These are phyloP conservation scores for Botrytis galanthina DNA, from an alignment of 2,329 filamentous ascomycete genomes.

Conservation along the genomic window DNA sequence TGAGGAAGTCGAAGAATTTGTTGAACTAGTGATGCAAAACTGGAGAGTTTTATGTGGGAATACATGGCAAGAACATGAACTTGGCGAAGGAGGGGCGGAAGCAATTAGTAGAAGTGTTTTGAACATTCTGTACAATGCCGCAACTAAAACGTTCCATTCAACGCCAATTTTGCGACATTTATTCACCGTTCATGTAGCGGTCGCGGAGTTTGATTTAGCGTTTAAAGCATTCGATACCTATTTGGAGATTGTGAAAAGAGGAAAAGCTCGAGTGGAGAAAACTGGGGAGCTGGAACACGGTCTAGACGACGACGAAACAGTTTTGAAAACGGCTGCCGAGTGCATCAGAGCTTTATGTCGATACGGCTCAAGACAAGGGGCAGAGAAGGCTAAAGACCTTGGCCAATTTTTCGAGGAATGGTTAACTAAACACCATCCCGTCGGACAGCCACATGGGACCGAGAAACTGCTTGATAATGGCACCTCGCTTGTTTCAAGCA, in stretches of 20 bases:
- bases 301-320: conserved; percentile 74
- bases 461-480: conserved; percentile 26
- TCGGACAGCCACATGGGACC: conserved; percentile 25
- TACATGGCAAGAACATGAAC: conserved; percentile 75
- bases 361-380: conserved; percentile 72
- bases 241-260: conserved; percentile 79
- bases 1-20: conserved; percentile 77
- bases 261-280: conserved; percentile 80
- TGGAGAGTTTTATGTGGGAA: conserved; percentile 81
- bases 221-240: conserved; percentile 92
- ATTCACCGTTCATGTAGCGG: conserved; percentile 80
- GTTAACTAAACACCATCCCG: conserved; percentile 57
- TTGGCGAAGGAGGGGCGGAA: conserved; percentile 78
- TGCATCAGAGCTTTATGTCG: conserved; percentile 78
- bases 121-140: conserved; percentile 84
- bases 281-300: conserved; percentile 66
- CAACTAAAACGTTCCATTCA: conserved; percentile 93
- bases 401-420: conserved; percentile 71
- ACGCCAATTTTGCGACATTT: conserved; percentile 82
- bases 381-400: conserved; percentile 74
- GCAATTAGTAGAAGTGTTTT: conserved; percentile 73
- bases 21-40: conserved; percentile 75
- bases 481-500: conserved; percentile 19
- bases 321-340: conserved; percentile 75
- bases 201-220: conserved; percentile 89